phyloP scores from a whole-genome alignment of 1,284 basidiomycete species.

The Stygiomarasmius scandens region DNA sequence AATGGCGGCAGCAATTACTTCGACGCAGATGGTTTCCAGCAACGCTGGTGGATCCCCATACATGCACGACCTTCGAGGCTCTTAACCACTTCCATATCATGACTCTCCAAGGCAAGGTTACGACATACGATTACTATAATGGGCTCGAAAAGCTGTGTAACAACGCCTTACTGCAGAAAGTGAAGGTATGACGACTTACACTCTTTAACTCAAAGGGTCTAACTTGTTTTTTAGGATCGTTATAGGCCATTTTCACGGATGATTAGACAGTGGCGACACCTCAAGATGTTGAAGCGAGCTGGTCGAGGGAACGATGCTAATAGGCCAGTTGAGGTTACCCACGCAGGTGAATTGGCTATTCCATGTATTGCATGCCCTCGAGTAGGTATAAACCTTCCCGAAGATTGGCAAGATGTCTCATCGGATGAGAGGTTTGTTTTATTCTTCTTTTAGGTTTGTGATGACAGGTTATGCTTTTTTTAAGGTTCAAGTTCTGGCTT shows the following conservation, averaged over 20 bases:
- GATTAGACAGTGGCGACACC: conserved; percentile 22
- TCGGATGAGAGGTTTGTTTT: neutral
- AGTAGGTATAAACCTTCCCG: conserved; percentile 19
- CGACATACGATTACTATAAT: conserved; percentile 9
- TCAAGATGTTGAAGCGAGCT: conserved; percentile 29
- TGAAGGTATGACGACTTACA: conserved; percentile 1
- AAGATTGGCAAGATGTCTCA: conserved; percentile 13
- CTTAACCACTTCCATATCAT: neutral
- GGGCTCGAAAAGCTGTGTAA: conserved; percentile 15
- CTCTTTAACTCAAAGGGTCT: neutral
- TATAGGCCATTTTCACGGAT: conserved; percentile 23
- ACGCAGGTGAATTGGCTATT: conserved; percentile 10
- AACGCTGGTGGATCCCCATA: neutral
- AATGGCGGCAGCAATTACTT: neutral
- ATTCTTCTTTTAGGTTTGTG: no score
- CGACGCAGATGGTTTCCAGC: neutral
- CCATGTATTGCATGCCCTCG: conserved; percentile 22
- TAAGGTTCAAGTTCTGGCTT: conserved; percentile 1
- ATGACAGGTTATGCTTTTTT: neutral
- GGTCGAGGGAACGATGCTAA: conserved; percentile 21
- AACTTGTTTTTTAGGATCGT: neutral
- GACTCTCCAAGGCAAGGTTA: conserved; percentile 11
- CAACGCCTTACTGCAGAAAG: neutral
- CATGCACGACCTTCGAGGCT: neutral
- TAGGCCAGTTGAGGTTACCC: conserved; percentile 6